These are phyloP conservation scores for Orbilia brochopaga DNA, from an alignment of 2,329 filamentous ascomycete genomes.

Conservation along the genomic window DNA sequence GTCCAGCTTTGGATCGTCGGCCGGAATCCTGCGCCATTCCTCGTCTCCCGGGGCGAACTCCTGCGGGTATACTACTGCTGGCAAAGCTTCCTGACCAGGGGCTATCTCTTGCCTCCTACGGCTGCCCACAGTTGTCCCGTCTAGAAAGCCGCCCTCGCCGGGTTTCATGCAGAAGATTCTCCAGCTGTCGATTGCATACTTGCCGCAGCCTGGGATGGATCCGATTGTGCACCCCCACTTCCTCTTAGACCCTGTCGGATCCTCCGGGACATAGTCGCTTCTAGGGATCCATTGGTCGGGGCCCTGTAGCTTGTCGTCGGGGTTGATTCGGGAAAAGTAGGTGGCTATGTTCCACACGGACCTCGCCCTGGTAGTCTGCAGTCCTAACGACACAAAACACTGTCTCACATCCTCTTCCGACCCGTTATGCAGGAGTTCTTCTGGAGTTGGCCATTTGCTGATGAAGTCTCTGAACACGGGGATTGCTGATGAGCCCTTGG, in stretches of 20 bases:
- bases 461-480: conserved; percentile 47
- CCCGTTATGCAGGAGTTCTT: conserved; percentile 28
- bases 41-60: conserved; percentile 41
- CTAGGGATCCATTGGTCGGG: conserved; percentile 24
- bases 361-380: conserved; percentile 36
- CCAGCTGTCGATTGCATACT: conserved; percentile 50
- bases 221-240: conserved; percentile 48
- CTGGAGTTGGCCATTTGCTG: conserved; percentile 32
- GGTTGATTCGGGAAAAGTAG: conserved; percentile 21
- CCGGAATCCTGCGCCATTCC: conserved; percentile 45
- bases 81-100: conserved; percentile 7
- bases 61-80: conserved; percentile 15
- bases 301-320: conserved; percentile 18
- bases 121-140: conserved; percentile 34
- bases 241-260: conserved; percentile 29
- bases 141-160: conserved; percentile 39
- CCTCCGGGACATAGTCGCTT: conserved; percentile 28
- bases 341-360: conserved; percentile 40
- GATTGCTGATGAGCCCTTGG: conserved; percentile 37
- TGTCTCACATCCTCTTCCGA: conserved; percentile 21
- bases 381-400: conserved; percentile 32
- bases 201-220: conserved; percentile 34
- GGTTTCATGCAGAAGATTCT: conserved; percentile 49
- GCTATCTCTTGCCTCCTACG: conserved; percentile 17
- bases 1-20: conserved; percentile 32